Conservation (phyloP, 1,284 basidiomycete genomes). For the Ceratobasidium sp. region DNA sequence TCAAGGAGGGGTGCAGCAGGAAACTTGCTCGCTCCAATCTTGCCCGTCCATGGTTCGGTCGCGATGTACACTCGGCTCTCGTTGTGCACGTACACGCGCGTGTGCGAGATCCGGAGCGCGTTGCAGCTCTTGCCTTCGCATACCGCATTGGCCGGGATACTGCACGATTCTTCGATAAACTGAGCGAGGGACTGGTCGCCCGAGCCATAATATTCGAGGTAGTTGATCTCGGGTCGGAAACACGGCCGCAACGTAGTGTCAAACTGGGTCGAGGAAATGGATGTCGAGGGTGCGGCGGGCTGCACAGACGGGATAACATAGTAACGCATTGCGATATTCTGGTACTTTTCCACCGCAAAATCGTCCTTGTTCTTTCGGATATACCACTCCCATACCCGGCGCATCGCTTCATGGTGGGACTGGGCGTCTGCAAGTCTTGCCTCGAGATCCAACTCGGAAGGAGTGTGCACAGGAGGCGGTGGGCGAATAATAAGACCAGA, state of each 20-base stretch:
- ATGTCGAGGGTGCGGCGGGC: slow-evolving; percentile 52
- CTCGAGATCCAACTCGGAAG: slow-evolving; percentile 35
- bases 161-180: slow-evolving; percentile 85
- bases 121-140: slow-evolving; percentile 89
- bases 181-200: slow-evolving; percentile 93
- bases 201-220: slow-evolving; percentile 91
- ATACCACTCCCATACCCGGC: slow-evolving; percentile 93
- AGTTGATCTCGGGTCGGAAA: slow-evolving; percentile 73
- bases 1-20: slow-evolving; percentile 58
- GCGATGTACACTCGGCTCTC: slow-evolving; percentile 85
- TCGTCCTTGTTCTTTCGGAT: slow-evolving; percentile 82
- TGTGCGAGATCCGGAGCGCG: slow-evolving; percentile 84
- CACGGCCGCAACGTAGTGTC: slow-evolving; percentile 60
- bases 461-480: slow-evolving; percentile 12
- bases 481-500: slow-evolving; percentile 3
- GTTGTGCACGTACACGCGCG: slow-evolving; percentile 90
- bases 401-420: slow-evolving; percentile 84
- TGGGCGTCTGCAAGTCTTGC: slow-evolving; percentile 63
- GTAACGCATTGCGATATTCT: slow-evolving; percentile 82
- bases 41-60: slow-evolving; percentile 84
- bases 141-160: slow-evolving; percentile 64
- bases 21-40: slow-evolving; percentile 60
- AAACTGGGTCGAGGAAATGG: slow-evolving; percentile 18
- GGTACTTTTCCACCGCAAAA: slow-evolving; percentile 92
- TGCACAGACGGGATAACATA: slow-evolving; percentile 74